Base-by-base conservation (phyloP, 164 flowering plant genomes). In the Vitis cinerea region DNA sequence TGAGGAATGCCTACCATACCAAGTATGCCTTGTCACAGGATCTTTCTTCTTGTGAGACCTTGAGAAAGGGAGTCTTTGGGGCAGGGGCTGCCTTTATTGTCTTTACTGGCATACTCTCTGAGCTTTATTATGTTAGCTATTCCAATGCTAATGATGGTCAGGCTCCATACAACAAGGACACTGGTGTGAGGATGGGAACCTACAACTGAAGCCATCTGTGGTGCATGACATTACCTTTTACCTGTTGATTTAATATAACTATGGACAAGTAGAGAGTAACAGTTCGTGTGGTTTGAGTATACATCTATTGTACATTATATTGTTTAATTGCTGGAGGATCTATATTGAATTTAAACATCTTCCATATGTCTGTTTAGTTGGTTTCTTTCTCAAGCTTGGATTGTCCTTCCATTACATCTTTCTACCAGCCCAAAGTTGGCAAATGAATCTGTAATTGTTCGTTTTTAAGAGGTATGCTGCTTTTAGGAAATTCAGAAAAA, bases 1-100 rank as follows among this genome's bases (percentile, higher is more conserved):
- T 83, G 61, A 70, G 85, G 57, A 87, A 86, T 62, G 89, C 92
- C 2, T 85, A 87, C 70, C 90, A 86, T 71, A 86, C 94, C 63
- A 87, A 84, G 66, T 85, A 85, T 4, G 6, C 31, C 11, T 8
- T 78, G 1, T n/a, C 68, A 0, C 51, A 16, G 5, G 17, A 63
- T 10, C 79, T 81, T 5, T 81, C 78, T 30, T 85, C 89, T 15
- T 89, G 93, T 60, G 67, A 82, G 75, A 75, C 27, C 1, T 56
- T 87, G 85, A 83, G 91, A 50, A 87, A 81, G 78, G 91, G 91
- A 50, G 83, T 87, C 37, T 89, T 87, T 74, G 91, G 82, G 9
- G 90, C 91, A 13, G 93, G 87, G n/a, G 91, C 93, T 60, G 90
- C 91, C 8, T 87, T 89, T 63, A 56, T 84, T 11, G 75, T 89